These are phyloP conservation scores for Spatholobus suberectus DNA, from an alignment of 306 rosid species.

Conservation along the genomic window DNA sequence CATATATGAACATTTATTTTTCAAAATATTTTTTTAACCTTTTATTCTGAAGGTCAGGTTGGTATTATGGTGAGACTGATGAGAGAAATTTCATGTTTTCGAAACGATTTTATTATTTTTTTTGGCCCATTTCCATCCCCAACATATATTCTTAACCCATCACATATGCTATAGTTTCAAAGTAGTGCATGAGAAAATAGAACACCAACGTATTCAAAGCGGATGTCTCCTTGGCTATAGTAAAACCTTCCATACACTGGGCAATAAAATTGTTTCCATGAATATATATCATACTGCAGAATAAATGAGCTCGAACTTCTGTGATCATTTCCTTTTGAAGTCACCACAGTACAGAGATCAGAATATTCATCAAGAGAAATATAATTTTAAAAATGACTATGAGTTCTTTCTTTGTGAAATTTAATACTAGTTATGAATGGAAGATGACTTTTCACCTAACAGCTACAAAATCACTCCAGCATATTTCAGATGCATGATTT, in stretches of 20 bases:
- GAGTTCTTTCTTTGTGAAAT: constrained; percentile 44
- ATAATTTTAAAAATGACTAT: constrained; percentile 41
- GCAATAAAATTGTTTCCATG: constrained; percentile 38
- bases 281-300: neutral
- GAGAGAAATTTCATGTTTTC: neutral
- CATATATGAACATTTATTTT: too few species aligned
- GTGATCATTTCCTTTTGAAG: constrained; percentile 1
- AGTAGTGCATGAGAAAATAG: neutral
- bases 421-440: constrained; percentile 57
- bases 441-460: constrained; percentile 42
- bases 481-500: constrained; percentile 44
- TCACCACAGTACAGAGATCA: constrained; percentile 31
- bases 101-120: too few species aligned
- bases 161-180: too few species aligned
- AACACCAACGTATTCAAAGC: neutral
- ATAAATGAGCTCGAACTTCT: neutral
- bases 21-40: too few species aligned
- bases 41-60: too few species aligned
- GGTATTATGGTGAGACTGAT: too few species aligned
- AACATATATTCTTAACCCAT: too few species aligned
- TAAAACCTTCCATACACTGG: neutral
- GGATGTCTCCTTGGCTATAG: neutral
- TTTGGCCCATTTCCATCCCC: too few species aligned
- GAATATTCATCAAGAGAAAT: constrained; percentile 31
- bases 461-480: constrained; percentile 46